Conservation (phyloP, 2,329 filamentous ascomycete species). For the Corinectria fuckeliana region DNA sequence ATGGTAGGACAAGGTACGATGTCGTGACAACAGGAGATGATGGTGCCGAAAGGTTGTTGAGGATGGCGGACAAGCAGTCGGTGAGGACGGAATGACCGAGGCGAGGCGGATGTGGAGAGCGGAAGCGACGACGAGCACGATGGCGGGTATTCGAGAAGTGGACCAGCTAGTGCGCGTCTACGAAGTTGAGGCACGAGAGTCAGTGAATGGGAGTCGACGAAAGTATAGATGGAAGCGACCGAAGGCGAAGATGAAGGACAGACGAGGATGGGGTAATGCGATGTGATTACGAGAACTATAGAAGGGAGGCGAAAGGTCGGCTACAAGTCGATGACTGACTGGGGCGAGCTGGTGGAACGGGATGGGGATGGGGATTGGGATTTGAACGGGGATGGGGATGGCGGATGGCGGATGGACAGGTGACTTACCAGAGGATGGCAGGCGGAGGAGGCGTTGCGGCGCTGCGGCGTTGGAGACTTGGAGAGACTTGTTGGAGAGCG, state of each 20-base stretch:
- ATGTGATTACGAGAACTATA: constrained; percentile 7
- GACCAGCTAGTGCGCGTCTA: constrained; percentile 32
- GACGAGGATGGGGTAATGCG: constrained; percentile 6
- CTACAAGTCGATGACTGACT: constrained; percentile 12
- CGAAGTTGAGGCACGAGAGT: constrained; percentile 32
- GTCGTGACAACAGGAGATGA: constrained; percentile 18
- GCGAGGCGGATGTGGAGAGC: constrained; percentile 21
- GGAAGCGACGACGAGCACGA: constrained; percentile 17
- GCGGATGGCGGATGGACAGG: constrained; percentile 29
- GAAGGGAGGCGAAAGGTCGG: constrained; percentile 21
- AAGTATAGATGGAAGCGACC: constrained; percentile 4
- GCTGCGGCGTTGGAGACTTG: constrained; percentile 28
- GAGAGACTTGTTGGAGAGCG: too few species aligned
- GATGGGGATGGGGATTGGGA: constrained; percentile 27
- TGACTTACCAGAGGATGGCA: constrained; percentile 39
- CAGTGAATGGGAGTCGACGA: constrained; percentile 26
- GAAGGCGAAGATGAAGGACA: constrained; percentile 12
- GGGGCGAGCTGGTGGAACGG: constrained; percentile 23
- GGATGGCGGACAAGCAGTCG: constrained; percentile 31
- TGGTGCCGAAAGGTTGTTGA: constrained; percentile 17
- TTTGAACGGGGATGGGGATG: constrained; percentile 25
- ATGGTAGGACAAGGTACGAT: constrained; percentile 18
- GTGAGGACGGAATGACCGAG: constrained; percentile 31
- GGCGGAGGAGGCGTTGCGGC: constrained; percentile 25
- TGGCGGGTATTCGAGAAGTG: constrained; percentile 43